Base-by-base conservation (phyloP, 441 rosid genomes). In the Populus hybrid region DNA sequence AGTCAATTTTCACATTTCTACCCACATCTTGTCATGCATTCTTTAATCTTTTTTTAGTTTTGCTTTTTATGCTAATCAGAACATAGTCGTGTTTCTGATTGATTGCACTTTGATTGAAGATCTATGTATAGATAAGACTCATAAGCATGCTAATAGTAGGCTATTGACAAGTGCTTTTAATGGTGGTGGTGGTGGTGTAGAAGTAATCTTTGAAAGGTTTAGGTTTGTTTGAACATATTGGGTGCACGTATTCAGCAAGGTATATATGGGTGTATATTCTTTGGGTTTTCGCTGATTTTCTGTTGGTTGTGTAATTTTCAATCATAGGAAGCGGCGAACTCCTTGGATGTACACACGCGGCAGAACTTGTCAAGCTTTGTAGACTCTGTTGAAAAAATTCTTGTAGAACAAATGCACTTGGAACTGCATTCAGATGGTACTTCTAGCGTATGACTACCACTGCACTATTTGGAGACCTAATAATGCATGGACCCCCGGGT, bases 261-360 rank as follows among this genome's bases (percentile, higher is more conserved):
- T 36, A 50, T 10, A 46, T 7, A 1, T n/a, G 36, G 20, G 40
- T 30, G 24, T 10, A 7, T 20, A 38, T n/a, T 16, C 34, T 4
- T 32, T 57, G 6, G 28, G 9, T 68, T 18, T 36, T 40, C 5
- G 10, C 24, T 69, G 28, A 4, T n/a, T 59, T 20, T 8, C 42
- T 40, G 36, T 42, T 5, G 65, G 50, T 65, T 73, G 32, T 77
- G 72, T 63, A 6, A 72, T 64, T 78, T 53, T 24, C 42, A n/a
- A 78, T 71, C 76, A 64, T 75, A 93, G 99, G 94, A 90, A 82
- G 78, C 79, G 70, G 94, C 88, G 46, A 94, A 90, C 77, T 90
- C 92, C 69, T 78, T 92, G 83, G 97, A 91, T 74, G 70, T 78
- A 65, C 76, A 85, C 21, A 67, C 76, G 30, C 87, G 90, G 36